Evolutionary conservation across 768 basidiomycete species (phyloP), one percentile per base, ranked within the genome.

Genomic region (Plicaturopsis crispa): DNA sequence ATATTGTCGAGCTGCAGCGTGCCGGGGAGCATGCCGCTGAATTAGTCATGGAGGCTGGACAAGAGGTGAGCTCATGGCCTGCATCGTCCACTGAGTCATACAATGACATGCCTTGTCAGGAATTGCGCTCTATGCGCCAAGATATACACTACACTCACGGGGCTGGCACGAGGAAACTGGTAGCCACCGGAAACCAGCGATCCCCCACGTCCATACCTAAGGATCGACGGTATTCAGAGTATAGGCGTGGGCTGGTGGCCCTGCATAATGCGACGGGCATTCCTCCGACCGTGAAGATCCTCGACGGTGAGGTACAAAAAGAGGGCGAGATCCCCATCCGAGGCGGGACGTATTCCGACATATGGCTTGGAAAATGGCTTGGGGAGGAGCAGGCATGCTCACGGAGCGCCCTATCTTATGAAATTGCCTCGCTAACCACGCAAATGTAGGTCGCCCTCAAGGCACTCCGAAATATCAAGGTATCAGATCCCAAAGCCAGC

Each of bases 301-400:
- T 80, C 30, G 60, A 78, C 26, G 70, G 71, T 19, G 77, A 80
- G 51, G 62, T 78, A 3, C 59, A 48, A 33, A 67, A 60, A 39
- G 38, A 38, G 0, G 49, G 61, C 8, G 65, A 69, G 12, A 37
- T 59, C n/a, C 52, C 75, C 5, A 50, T 71, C 30, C 69, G 69
- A 12, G 70, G 70, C 32, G 76, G 78, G 19, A 61, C 61, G 16
- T 73, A 73, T 43, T 75, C 73, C 48, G 69, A 76, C 37, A 64
- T 80, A 28, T 78, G 63, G 57, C 50, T 65, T 40, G 78, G 77
- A 13, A 57, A 48, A 21, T 79, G 77, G 78, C 49, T 78, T 11
- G 68, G 61, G n/a, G 63, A 63, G 45, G 65, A 72, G 47, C 74
- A 70, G 59, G 75, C 70, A 39, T 16, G 40, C n/a, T n/a, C n/a